A percentile compares a stretch with the other conserved stretches of the same genome.
Conservation (phyloP, 2,329 filamentous ascomycete genomes). For the Leptodontidium sp. region DNA sequence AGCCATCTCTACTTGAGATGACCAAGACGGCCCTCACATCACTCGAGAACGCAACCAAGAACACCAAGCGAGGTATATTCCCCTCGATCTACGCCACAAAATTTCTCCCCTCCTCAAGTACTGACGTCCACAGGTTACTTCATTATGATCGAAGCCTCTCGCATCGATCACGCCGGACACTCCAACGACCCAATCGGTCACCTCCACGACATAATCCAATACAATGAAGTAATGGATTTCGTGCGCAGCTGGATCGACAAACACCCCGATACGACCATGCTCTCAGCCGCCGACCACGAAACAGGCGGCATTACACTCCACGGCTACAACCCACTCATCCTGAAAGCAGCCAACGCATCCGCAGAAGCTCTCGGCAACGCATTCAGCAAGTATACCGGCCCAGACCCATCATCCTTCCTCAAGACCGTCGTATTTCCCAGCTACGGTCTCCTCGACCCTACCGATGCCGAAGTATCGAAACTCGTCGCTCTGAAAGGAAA, state of each 20-base stretch:
- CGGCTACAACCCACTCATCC: slow-evolving; percentile 12
- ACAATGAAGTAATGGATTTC: slow-evolving; percentile 21
- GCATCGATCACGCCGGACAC: slow-evolving; percentile 21
- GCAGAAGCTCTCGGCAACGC: background rate
- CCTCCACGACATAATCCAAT: slow-evolving; percentile 21
- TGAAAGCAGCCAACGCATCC: slow-evolving; percentile 10
- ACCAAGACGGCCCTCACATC: slow-evolving; percentile 19
- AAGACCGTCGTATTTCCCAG: slow-evolving; percentile 8
- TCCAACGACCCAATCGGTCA: slow-evolving; percentile 20
- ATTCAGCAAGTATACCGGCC: slow-evolving; percentile 2
- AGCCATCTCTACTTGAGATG: slow-evolving; percentile 19
- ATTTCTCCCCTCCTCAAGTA: background rate
- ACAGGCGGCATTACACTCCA: slow-evolving; percentile 12
- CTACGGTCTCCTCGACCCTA: slow-evolving; percentile 20
- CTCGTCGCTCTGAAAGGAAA: slow-evolving; percentile 7
- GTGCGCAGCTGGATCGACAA: slow-evolving; percentile 18
- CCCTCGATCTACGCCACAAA: background rate
- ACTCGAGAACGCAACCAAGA: slow-evolving; percentile 15
- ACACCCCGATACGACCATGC: slow-evolving; percentile 16
- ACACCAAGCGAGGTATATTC: background rate
- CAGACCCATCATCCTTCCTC: slow-evolving; percentile 2
- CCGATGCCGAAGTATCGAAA: slow-evolving; percentile 9
- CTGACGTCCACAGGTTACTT: slow-evolving; percentile 14
- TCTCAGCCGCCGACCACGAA: slow-evolving; percentile 21
- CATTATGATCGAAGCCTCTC: slow-evolving; percentile 25